Percentiles rank a stretch among this genome's conserved stretches.
These are phyloP conservation scores for Pseudogymnoascus verrucosus DNA, from an alignment of 2,329 filamentous ascomycete species.

Conservation along the genomic window DNA sequence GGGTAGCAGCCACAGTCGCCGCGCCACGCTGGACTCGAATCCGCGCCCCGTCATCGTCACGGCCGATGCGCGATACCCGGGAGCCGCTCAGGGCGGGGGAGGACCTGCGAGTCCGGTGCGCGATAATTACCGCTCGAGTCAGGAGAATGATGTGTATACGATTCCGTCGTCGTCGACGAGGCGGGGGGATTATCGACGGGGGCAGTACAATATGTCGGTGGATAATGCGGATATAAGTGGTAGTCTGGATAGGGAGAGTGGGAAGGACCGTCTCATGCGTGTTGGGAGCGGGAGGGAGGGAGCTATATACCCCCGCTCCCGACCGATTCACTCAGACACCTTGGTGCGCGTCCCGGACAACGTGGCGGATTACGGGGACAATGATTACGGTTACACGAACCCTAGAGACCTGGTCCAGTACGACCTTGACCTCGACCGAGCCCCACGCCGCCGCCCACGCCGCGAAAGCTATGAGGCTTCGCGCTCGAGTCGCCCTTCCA, in stretches of 20 bases:
- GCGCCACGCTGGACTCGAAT: slow-evolving; percentile 42
- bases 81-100: slow-evolving; percentile 21
- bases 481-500: slow-evolving; percentile 27
- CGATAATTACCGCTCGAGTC: slow-evolving; percentile 45
- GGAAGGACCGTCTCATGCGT: slow-evolving; percentile 14
- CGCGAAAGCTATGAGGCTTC: slow-evolving; percentile 47
- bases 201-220: slow-evolving; percentile 39
- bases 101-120: slow-evolving; percentile 42
- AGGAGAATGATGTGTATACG: slow-evolving; percentile 45
- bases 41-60: slow-evolving; percentile 49
- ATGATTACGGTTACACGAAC: slow-evolving; percentile 57
- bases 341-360: slow-evolving; percentile 34
- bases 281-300: slow-evolving; percentile 19
- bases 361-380: slow-evolving; percentile 44
- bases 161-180: slow-evolving; percentile 46
- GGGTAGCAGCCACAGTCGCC: slow-evolving; percentile 38
- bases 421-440: slow-evolving; percentile 45
- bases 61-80: slow-evolving; percentile 30
- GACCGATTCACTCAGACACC: slow-evolving; percentile 17
- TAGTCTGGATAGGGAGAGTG: slow-evolving; percentile 18
- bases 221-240: slow-evolving; percentile 40
- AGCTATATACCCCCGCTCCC: slow-evolving; percentile 19
- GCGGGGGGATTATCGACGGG: slow-evolving; percentile 32
- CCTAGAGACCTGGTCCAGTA: slow-evolving; percentile 54
- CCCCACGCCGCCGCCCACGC: slow-evolving; percentile 33